Evolutionary conservation across 1,139 yeast species (phyloP).

Genomic region (Nadsonia commutata): DNA sequence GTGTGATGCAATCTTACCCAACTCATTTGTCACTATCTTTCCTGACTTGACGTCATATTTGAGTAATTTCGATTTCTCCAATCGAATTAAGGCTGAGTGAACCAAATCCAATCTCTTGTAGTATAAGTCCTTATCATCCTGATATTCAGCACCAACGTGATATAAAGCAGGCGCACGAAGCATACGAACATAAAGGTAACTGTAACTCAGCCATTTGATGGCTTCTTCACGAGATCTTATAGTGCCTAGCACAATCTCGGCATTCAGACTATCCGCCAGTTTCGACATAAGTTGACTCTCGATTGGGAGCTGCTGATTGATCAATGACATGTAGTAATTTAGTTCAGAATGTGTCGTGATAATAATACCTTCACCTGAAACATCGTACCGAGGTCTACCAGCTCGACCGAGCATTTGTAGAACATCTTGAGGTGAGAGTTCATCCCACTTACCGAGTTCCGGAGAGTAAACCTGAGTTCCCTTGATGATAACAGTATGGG

Average conservation of each 20-base stretch:
- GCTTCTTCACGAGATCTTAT: slow-evolving; percentile 51
- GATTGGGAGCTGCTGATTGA: slow-evolving; percentile 83
- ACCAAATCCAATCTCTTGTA: slow-evolving; percentile 51
- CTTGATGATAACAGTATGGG: slow-evolving; percentile 87
- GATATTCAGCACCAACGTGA: slow-evolving; percentile 57
- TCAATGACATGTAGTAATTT: slow-evolving; percentile 74
- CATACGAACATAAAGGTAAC: slow-evolving; percentile 78
- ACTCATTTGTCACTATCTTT: slow-evolving; percentile 43
- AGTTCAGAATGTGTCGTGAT: slow-evolving; percentile 78
- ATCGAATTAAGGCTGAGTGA: slow-evolving; percentile 56
- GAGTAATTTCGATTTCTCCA: slow-evolving; percentile 42
- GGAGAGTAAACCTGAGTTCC: slow-evolving; percentile 95
- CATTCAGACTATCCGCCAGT: slow-evolving; percentile 65
- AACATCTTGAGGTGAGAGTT: slow-evolving; percentile 84
- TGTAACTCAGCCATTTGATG: slow-evolving; percentile 61
- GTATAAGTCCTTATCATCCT: slow-evolving; percentile 32
- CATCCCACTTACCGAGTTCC: slow-evolving; percentile 76
- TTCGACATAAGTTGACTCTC: slow-evolving; percentile 72
- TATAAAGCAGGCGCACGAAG: slow-evolving; percentile 55
- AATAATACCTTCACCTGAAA: slow-evolving; percentile 85
- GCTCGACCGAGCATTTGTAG: slow-evolving; percentile 94
- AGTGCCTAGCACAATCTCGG: slow-evolving; percentile 70
- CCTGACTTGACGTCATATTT: slow-evolving; percentile 43
- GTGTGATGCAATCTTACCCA: slow-evolving; percentile 77
- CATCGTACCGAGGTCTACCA: slow-evolving; percentile 90